Conservation (phyloP, 1,284 basidiomycete species). For the Trametes hirsuta region DNA sequence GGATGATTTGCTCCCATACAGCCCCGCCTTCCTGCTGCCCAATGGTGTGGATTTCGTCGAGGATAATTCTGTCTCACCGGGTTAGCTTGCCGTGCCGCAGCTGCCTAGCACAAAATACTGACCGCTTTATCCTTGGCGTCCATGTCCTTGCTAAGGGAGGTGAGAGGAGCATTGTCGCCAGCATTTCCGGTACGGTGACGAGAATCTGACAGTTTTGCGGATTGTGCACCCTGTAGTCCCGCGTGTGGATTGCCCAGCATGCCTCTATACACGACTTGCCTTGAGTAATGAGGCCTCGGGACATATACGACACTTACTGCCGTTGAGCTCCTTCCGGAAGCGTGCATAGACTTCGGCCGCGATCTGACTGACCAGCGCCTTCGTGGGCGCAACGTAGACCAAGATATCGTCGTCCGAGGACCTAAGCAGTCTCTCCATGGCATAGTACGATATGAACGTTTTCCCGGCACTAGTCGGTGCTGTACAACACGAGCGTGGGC, state of each 20-base stretch:
- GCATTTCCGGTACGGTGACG: slow-evolving; percentile 71
- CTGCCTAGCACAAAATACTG: slow-evolving; percentile 9
- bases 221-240: slow-evolving; percentile 66
- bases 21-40: slow-evolving; percentile 69
- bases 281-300: no score
- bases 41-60: slow-evolving; percentile 76
- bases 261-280: slow-evolving; percentile 35
- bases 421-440: slow-evolving; percentile 69
- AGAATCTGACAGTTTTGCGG: slow-evolving; percentile 71
- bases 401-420: slow-evolving; percentile 65
- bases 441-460: slow-evolving; percentile 77
- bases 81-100: not conserved
- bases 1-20: slow-evolving; percentile 72
- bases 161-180: slow-evolving; percentile 69
- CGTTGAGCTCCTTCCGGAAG: slow-evolving; percentile 62
- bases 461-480: slow-evolving; percentile 74
- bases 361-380: slow-evolving; percentile 69
- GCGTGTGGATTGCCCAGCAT: slow-evolving; percentile 72
- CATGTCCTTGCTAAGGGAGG: slow-evolving; percentile 62
- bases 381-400: slow-evolving; percentile 77
- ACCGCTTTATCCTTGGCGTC: slow-evolving; percentile 66
- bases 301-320: slow-evolving; percentile 36
- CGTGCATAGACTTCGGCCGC: slow-evolving; percentile 73
- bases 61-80: slow-evolving; percentile 52
- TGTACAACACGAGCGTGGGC: slow-evolving; percentile 22